Evolutionary conservation across 306 rosid species (phyloP).

Genomic region (Gastrolobium villosum): DNA sequence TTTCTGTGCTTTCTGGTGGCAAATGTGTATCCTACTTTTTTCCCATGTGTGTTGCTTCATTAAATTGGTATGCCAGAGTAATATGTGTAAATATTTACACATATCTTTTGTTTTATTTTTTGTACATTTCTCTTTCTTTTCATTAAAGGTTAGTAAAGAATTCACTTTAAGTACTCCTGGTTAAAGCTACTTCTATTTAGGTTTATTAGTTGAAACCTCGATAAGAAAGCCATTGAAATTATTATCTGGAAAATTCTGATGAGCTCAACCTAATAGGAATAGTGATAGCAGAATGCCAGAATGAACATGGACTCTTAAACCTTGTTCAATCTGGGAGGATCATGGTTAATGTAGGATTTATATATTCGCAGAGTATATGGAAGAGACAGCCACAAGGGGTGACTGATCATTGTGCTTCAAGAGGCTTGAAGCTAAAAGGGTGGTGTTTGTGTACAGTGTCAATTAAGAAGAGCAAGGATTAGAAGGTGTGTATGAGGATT

Average conservation of each 20-base stretch:
- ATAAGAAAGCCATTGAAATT: constrained; percentile 7
- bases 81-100: constrained; percentile 43
- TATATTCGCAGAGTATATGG: too few species aligned
- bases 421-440: too few species aligned
- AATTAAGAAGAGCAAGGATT: too few species aligned
- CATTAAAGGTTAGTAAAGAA: constrained; percentile 13
- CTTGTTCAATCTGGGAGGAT: too few species aligned
- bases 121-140: not conserved
- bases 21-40: constrained; percentile 33
- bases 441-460: too few species aligned
- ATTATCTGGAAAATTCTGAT: not conserved
- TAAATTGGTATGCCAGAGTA: constrained; percentile 25
- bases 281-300: constrained; percentile 8
- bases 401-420: too few species aligned
- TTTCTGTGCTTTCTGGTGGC: constrained; percentile 40
- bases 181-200: constrained; percentile 14
- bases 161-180: not conserved
- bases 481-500: too few species aligned
- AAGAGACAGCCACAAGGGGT: too few species aligned
- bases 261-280: too few species aligned
- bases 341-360: too few species aligned
- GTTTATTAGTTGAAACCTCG: not conserved
- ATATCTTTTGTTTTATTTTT: not conserved
- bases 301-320: not conserved
- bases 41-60: constrained; percentile 10